Percentiles rank a stretch among this genome's conserved stretches.
These are phyloP conservation scores for Exophiala oligosperma DNA, from an alignment of 2,329 filamentous ascomycete genomes.

Conservation along the genomic window DNA sequence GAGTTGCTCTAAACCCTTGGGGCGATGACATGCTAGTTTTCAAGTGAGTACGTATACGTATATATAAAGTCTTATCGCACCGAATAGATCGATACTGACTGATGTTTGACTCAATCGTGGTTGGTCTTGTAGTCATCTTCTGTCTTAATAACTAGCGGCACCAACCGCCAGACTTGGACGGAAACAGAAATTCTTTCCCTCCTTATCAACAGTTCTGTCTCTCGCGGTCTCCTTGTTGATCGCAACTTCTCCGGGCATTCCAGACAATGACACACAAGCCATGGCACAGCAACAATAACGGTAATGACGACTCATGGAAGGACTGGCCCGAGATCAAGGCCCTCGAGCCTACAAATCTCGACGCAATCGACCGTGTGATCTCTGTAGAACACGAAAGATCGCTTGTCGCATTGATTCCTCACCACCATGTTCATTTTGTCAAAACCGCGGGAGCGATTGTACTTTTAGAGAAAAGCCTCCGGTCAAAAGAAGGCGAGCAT, in stretches of 20 bases:
- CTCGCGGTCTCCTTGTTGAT: neutral
- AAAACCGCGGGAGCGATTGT: slow-evolving; percentile 10
- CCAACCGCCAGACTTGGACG: neutral
- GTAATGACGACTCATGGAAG: neutral
- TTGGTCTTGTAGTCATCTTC: too few species aligned
- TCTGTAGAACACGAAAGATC: slow-evolving; percentile 10
- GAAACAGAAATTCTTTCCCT: neutral
- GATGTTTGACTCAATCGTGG: too few species aligned
- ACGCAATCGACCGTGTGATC: slow-evolving; percentile 15
- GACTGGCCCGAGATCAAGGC: slow-evolving; percentile 5
- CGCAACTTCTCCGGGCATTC: too few species aligned
- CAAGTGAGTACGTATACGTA: too few species aligned
- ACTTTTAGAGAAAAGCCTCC: slow-evolving; percentile 9
- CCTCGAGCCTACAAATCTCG: slow-evolving; percentile 21
- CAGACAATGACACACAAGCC: neutral
- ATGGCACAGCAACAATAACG: neutral
- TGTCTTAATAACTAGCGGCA: too few species aligned
- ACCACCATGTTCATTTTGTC: slow-evolving; percentile 15
- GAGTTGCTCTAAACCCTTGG: too few species aligned
- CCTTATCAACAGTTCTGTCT: neutral
- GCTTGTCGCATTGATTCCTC: slow-evolving; percentile 16
- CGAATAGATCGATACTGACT: too few species aligned
- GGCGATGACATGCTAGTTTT: too few species aligned
- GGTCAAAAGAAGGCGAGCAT: slow-evolving; percentile 8
- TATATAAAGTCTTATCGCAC: too few species aligned